A percentile compares a stretch with the other conserved stretches of the same genome.
phyloP scores from a whole-genome alignment of 106 monocot genomes.

The Cymbidium sinense region DNA sequence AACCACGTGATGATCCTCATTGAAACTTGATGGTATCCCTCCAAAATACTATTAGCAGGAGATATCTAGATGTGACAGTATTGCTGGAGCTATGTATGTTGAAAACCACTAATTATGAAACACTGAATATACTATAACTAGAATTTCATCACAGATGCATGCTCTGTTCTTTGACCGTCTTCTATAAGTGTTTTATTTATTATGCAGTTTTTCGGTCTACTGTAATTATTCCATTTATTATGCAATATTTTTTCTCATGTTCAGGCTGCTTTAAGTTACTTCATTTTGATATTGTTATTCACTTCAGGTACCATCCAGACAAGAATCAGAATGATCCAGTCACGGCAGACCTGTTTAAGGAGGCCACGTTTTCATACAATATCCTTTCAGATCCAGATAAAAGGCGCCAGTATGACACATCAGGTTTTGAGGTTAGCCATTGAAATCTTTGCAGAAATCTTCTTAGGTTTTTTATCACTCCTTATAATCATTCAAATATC shows the following conservation, averaged over 20 bases:
- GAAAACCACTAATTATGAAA: background rate
- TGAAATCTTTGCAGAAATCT: background rate
- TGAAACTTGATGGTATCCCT: background rate
- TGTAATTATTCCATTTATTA: background rate
- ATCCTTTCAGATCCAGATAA: conserved; percentile 93
- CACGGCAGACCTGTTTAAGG: conserved; percentile 82
- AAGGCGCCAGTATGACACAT: conserved; percentile 77
- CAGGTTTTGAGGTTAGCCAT: conserved; percentile 76
- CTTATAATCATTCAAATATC: background rate
- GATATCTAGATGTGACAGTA: background rate
- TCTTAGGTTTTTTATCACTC: background rate
- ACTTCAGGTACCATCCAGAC: conserved; percentile 93
- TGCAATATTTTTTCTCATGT: background rate
- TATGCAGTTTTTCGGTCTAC: background rate
- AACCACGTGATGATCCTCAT: background rate
- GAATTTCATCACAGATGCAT: background rate
- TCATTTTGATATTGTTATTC: background rate
- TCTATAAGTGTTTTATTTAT: background rate
- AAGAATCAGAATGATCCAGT: conserved; percentile 96
- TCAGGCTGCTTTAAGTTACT: background rate
- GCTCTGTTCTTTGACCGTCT: background rate
- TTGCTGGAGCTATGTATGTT: background rate
- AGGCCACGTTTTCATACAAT: conserved; percentile 89
- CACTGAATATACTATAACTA: background rate
- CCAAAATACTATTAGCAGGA: background rate